Conservation (phyloP, 2,329 filamentous ascomycete species). For the Piedraia hortae region DNA sequence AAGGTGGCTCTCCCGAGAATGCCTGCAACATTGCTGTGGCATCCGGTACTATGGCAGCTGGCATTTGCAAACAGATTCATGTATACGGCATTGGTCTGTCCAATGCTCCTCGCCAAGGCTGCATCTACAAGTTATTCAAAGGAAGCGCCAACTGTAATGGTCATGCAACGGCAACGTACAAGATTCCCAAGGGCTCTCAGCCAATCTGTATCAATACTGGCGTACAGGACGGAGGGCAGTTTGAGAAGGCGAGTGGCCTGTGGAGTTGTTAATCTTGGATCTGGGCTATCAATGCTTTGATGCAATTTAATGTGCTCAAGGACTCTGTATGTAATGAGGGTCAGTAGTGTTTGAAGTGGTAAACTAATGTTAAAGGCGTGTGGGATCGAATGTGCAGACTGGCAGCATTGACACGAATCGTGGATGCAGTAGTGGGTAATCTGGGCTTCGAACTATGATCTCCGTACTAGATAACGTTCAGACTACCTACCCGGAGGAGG, state of each 20-base stretch:
- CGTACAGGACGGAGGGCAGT: slow-evolving; percentile 7
- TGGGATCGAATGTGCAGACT: no score
- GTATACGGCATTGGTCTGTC: slow-evolving; percentile 4
- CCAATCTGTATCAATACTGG: slow-evolving; percentile 4
- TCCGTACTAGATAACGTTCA: no score
- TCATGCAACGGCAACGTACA: neutral
- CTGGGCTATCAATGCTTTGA: no score
- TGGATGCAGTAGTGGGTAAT: no score
- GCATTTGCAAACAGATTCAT: slow-evolving; percentile 4
- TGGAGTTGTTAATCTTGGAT: slow-evolving; percentile 5
- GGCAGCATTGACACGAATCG: no score
- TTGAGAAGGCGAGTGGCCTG: slow-evolving; percentile 5
- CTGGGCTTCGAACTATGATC: no score
- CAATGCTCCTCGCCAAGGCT: slow-evolving; percentile 4
- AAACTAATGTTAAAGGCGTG: no score
- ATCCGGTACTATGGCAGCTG: slow-evolving; percentile 3
- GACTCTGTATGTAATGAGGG: no score
- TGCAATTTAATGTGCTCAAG: no score
- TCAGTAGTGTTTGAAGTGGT: no score
- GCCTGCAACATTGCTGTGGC: slow-evolving; percentile 4
- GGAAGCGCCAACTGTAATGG: slow-evolving; percentile 1
- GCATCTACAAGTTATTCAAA: slow-evolving; percentile 5
- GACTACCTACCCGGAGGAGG: no score
- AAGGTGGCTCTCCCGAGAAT: slow-evolving; percentile 1
- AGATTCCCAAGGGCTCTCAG: slow-evolving; percentile 1